Conservation (phyloP, 495 filamentous ascomycete genomes). For the Neurospora intermedia region DNA sequence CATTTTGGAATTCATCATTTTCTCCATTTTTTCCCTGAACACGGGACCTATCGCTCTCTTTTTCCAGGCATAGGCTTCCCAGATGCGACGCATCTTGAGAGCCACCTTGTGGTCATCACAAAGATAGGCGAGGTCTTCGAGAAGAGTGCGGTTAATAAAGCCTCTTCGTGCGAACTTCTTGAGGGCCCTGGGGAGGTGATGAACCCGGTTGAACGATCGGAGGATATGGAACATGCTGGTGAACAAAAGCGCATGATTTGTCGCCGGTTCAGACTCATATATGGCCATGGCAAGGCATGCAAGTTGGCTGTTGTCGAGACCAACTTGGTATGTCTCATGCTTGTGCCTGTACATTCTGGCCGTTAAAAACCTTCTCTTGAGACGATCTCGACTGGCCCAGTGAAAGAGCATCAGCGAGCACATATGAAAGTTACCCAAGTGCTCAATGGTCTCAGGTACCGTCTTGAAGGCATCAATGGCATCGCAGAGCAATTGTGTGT, state of each 20-base stretch:
- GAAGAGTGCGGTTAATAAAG: not conserved
- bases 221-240: conserved; percentile 13
- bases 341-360: not conserved
- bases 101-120: not conserved
- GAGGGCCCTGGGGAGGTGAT: not conserved
- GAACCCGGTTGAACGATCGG: not conserved
- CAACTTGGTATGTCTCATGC: conserved; percentile 1
- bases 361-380: not conserved
- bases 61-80: not conserved
- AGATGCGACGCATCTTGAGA: not conserved
- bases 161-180: not conserved
- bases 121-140: not conserved
- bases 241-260: conserved; percentile 2
- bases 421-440: conserved; percentile 9
- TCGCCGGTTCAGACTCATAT: conserved; percentile 5
- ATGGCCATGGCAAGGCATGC: conserved; percentile 19
- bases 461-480: conserved; percentile 1
- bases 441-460: not conserved
- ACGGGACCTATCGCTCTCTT: not conserved
- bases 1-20: not conserved
- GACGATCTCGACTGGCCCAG: conserved; percentile 19
- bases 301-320: conserved; percentile 11
- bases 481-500: conserved; percentile 8
- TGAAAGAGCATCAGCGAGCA: conserved; percentile 17
- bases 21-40: not conserved